These are phyloP conservation scores for Westerdykella ornata DNA, from an alignment of 2,329 filamentous ascomycete genomes.

Conservation along the genomic window DNA sequence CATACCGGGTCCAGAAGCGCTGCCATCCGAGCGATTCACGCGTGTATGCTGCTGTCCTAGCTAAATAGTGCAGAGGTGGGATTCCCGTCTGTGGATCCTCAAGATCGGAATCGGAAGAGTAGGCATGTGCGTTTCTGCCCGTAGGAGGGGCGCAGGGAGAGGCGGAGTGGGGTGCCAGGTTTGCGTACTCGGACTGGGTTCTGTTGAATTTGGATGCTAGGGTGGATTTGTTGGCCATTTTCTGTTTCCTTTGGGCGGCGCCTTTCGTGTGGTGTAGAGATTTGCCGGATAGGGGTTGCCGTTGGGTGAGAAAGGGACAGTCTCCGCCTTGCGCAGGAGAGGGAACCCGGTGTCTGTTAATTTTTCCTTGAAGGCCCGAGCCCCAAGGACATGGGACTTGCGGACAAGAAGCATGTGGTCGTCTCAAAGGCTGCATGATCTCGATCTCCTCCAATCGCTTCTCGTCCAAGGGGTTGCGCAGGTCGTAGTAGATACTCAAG, in stretches of 20 bases:
- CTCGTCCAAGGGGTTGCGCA: constrained; percentile 16
- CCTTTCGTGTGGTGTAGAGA: background rate
- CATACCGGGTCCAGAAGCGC: constrained; percentile 19
- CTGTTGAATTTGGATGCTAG: background rate
- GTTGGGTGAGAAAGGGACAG: constrained; percentile 1
- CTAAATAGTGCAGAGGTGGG: constrained; percentile 9
- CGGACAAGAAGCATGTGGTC: constrained; percentile 9
- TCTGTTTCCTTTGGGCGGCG: constrained; percentile 1
- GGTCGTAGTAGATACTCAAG: constrained; percentile 21
- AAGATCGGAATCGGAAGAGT: constrained; percentile 7
- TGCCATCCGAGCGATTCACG: constrained; percentile 24
- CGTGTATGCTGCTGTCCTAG: constrained; percentile 11
- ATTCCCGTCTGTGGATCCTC: constrained; percentile 1
- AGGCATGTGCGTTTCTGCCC: constrained; percentile 12
- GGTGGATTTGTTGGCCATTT: constrained; percentile 10
- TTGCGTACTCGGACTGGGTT: background rate
- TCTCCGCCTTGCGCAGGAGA: too few species aligned
- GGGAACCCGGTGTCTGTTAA: background rate
- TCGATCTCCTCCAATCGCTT: constrained; percentile 13
- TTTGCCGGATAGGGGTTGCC: background rate
- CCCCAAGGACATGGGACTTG: constrained; percentile 8
- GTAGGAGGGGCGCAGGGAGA: constrained; percentile 4
- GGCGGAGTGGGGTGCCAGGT: background rate
- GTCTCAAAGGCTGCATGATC: constrained; percentile 2
- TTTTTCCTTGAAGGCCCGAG: background rate